Conservation (phyloP, 768 basidiomycete species). For the Cyathus striatus region DNA sequence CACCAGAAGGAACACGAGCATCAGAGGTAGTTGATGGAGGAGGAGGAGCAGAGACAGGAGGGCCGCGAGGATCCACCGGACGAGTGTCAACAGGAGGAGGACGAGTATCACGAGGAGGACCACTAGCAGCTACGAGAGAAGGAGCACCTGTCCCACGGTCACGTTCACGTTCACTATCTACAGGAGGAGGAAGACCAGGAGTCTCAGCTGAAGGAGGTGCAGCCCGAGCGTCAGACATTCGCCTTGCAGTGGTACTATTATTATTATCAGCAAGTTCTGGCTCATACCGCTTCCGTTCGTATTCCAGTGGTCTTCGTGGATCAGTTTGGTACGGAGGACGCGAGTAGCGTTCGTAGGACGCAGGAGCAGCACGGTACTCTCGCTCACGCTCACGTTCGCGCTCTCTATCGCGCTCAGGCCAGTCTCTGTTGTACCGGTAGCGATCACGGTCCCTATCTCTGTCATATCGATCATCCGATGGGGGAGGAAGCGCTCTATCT, state of each 20-base stretch:
- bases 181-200: neutral
- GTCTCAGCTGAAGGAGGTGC: neutral
- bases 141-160: neutral
- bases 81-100: constrained; percentile 1
- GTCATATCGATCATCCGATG: neutral
- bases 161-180: constrained; percentile 1
- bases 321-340: neutral
- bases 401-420: neutral
- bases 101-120: neutral
- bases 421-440: neutral
- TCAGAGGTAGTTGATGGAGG: neutral
- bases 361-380: neutral
- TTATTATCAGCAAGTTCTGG: neutral
- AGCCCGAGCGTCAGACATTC: neutral
- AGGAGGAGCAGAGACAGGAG: neutral
- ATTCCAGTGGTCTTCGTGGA: neutral
- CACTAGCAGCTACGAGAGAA: constrained; percentile 1
- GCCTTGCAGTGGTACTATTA: too few species aligned
- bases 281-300: neutral
- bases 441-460: neutral
- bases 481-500: neutral
- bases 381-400: neutral
- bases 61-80: neutral
- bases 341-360: neutral
- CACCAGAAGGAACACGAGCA: neutral